phyloP scores from a whole-genome alignment of 352 stramenopile genomes.

The Saprolegnia parasitica region DNA sequence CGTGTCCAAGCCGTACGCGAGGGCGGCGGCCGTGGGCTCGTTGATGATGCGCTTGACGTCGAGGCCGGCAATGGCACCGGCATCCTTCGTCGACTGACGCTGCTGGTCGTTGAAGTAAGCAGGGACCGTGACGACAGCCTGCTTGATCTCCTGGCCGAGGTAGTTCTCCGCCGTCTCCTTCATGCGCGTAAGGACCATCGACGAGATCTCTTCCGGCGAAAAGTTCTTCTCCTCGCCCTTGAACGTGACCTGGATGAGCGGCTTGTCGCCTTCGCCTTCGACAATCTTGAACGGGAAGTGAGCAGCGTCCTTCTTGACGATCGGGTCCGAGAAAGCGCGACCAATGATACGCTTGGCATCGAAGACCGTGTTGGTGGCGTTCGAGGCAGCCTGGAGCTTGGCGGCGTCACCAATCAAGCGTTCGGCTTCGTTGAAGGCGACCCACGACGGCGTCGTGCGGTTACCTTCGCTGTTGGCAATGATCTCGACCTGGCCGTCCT shows the following conservation, averaged over 20 bases:
- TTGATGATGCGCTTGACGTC: constrained; percentile 96
- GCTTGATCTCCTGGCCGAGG: constrained; percentile 53
- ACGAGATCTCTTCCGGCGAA: constrained; percentile 84
- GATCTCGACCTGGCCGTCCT: constrained; percentile 35
- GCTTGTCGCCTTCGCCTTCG: constrained; percentile 71
- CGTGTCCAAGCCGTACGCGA: constrained; percentile 86
- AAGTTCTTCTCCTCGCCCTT: constrained; percentile 75
- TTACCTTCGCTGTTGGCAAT: constrained; percentile 69
- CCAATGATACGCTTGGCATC: constrained; percentile 96
- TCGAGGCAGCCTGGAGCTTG: constrained; percentile 83
- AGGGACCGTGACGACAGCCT: constrained; percentile 91
- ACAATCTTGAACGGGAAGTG: constrained; percentile 78
- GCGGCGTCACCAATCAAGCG: constrained; percentile 86
- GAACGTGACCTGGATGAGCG: constrained; percentile 82
- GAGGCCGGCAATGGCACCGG: constrained; percentile 85
- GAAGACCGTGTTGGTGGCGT: constrained; percentile 93
- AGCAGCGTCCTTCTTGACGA: constrained; percentile 74
- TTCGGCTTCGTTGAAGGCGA: constrained; percentile 78
- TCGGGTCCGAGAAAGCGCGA: constrained; percentile 86
- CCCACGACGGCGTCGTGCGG: constrained; percentile 90
- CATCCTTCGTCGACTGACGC: constrained; percentile 92
- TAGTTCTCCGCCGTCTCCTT: constrained; percentile 50
- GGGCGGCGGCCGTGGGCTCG: constrained; percentile 93
- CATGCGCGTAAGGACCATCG: constrained; percentile 79
- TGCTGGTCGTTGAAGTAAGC: constrained; percentile 96